Evolutionary conservation across 2,329 filamentous ascomycete genomes (phyloP).

Genomic region (Pseudopyricularia javanii): DNA sequence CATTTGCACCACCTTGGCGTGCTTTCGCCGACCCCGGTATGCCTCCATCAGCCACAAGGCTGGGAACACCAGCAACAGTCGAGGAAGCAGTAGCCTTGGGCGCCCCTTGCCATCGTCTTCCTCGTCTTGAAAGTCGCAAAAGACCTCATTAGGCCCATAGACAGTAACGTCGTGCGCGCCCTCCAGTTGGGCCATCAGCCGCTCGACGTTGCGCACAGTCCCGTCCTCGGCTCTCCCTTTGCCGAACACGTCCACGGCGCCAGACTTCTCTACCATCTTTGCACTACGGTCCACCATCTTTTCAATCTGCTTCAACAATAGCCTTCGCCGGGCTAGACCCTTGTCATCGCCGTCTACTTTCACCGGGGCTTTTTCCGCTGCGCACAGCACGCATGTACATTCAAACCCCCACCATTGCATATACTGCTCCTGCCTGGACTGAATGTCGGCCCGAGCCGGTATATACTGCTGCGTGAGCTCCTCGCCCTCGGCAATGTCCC

Average conservation of each 20-base stretch:
- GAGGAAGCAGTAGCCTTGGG: conserved; percentile 9
- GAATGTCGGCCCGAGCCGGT: conserved; percentile 17
- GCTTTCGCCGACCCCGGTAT: conserved; percentile 17
- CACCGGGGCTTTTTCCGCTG: conserved; percentile 5
- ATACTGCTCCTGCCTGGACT: conserved; percentile 14
- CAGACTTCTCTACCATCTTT: conserved; percentile 2
- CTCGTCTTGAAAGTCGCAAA: conserved; percentile 6
- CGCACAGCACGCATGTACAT: conserved; percentile 25
- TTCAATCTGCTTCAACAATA: conserved; percentile 5
- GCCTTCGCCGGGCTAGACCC: conserved; percentile 4
- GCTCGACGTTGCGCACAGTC: conserved; percentile 17
- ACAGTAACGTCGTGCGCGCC: conserved; percentile 18
- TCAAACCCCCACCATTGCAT: conserved; percentile 23
- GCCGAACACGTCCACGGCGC: background rate
- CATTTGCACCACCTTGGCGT: conserved; percentile 18
- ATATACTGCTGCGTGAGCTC: conserved; percentile 26
- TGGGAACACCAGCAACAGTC: conserved; percentile 21
- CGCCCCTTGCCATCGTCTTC: background rate
- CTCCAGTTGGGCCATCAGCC: conserved; percentile 16
- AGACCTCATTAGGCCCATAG: conserved; percentile 16
- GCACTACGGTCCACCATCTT: conserved; percentile 7
- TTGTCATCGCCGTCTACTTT: background rate
- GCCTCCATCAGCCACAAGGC: conserved; percentile 22
- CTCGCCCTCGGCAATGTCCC: conserved; percentile 21
- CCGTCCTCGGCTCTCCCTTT: background rate